These are phyloP conservation scores for Oryza nivara DNA, from an alignment of 176 grass and related monocot genomes.

Conservation along the genomic window DNA sequence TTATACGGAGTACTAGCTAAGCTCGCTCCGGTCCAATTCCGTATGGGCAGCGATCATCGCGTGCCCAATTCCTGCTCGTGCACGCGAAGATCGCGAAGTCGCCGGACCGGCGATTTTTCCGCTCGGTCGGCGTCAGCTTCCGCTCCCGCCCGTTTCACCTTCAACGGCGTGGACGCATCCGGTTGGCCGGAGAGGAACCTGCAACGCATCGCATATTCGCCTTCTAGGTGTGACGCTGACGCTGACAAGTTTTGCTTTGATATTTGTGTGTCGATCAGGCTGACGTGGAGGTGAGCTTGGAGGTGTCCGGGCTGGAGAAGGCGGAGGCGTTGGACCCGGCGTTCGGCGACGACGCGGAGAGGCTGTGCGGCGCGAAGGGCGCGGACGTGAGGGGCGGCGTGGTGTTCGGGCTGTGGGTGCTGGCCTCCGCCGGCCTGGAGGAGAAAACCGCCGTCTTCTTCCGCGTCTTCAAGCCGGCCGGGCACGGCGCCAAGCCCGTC, in stretches of 20 bases:
- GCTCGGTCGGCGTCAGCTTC: background rate
- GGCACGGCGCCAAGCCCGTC: slow-evolving; percentile 43
- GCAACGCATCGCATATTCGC: no score
- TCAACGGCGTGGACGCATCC: background rate
- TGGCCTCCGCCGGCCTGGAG: slow-evolving; percentile 46
- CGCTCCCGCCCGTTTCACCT: background rate
- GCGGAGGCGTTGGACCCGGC: slow-evolving; percentile 62
- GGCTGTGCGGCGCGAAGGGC: slow-evolving; percentile 54
- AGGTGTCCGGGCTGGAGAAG: slow-evolving; percentile 51
- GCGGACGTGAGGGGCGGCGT: slow-evolving; percentile 61
- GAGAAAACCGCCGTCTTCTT: slow-evolving; percentile 76
- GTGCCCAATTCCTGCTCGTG: slow-evolving; percentile 15
- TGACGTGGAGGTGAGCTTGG: slow-evolving; percentile 74
- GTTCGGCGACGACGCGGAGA: slow-evolving; percentile 49
- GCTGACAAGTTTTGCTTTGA: no score
- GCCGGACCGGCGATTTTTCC: background rate
- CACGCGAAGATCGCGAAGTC: background rate
- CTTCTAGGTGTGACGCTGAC: no score
- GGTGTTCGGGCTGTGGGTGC: slow-evolving; percentile 75
- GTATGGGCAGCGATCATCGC: background rate
- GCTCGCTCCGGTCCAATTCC: slow-evolving; percentile 25
- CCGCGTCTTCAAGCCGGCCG: slow-evolving; percentile 48
- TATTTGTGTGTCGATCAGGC: slow-evolving; percentile 26
- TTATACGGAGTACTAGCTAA: background rate
- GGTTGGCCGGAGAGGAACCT: background rate